A percentile compares a stretch with the other conserved stretches of the same genome.
Conservation (phyloP, 306 rosid genomes). For the Macrotyloma uniflorum region DNA sequence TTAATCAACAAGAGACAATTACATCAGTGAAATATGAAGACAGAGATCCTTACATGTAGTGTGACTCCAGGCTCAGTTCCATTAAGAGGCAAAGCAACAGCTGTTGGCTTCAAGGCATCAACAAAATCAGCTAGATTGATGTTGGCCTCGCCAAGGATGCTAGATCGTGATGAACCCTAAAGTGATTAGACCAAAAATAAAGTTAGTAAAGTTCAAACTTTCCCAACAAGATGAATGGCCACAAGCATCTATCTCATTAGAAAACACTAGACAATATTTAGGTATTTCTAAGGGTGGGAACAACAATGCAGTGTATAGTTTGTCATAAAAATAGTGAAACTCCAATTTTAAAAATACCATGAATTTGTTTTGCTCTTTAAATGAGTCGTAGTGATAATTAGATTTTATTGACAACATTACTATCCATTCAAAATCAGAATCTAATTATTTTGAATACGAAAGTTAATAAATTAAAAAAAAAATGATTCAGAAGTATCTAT, state of each 20-base stretch:
- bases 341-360: constrained; percentile 19
- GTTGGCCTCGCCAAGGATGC: constrained; percentile 89
- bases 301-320: constrained; percentile 16
- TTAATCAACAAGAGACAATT: constrained; percentile 1
- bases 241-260: constrained; percentile 2
- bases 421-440: constrained; percentile 12
- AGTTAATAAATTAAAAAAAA: not conserved
- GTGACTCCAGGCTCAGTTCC: constrained; percentile 85
- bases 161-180: constrained; percentile 95
- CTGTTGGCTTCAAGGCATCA: constrained; percentile 89
- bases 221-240: constrained; percentile 26
- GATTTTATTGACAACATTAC: constrained; percentile 20
- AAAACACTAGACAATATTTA: constrained; percentile 7
- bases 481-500: constrained; percentile 6
- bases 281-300: constrained; percentile 27
- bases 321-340: constrained; percentile 24
- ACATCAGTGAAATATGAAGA: constrained; percentile 33
- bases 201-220: constrained; percentile 42
- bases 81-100: constrained; percentile 68
- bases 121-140: constrained; percentile 93
- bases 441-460: constrained; percentile 10
- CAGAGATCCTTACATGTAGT: constrained; percentile 79
- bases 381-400: not conserved
- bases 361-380: not conserved
- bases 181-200: constrained; percentile 45